phyloP scores from a whole-genome alignment of 2,329 filamentous ascomycete species.

The Aureobasidium namibiae region DNA sequence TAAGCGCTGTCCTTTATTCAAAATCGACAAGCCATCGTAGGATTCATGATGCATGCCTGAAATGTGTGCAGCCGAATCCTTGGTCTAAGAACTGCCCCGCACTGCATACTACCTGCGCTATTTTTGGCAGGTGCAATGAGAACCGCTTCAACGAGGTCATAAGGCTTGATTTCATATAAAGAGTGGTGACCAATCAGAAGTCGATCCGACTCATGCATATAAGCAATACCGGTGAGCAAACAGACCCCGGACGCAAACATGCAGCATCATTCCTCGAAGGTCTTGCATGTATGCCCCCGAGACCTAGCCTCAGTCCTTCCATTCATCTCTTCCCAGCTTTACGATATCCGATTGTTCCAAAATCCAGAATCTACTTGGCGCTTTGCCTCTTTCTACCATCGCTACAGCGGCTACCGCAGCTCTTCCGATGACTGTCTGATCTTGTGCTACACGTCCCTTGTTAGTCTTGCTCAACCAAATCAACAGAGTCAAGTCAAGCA shows the following conservation, averaged over 20 bases:
- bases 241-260: background rate
- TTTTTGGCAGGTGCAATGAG: background rate
- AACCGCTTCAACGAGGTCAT: background rate
- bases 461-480: background rate
- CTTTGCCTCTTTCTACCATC: background rate
- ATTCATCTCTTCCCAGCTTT: background rate
- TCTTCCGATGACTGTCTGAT: background rate
- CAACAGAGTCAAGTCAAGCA: background rate
- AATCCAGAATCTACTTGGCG: background rate
- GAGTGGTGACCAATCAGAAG: background rate
- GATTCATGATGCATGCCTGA: background rate
- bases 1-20: background rate
- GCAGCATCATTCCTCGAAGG: background rate
- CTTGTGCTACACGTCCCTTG: background rate
- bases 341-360: background rate
- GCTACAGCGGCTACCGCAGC: background rate
- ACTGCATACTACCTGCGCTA: background rate
- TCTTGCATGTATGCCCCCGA: background rate
- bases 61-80: background rate
- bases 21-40: background rate
- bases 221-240: background rate
- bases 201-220: background rate
- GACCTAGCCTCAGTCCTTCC: background rate
- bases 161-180: background rate
- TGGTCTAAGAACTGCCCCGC: background rate